A percentile compares a stretch with the other conserved stretches of the same genome.
These are phyloP conservation scores for Penicillium arizonense DNA, from an alignment of 495 filamentous ascomycete species.

Conservation along the genomic window DNA sequence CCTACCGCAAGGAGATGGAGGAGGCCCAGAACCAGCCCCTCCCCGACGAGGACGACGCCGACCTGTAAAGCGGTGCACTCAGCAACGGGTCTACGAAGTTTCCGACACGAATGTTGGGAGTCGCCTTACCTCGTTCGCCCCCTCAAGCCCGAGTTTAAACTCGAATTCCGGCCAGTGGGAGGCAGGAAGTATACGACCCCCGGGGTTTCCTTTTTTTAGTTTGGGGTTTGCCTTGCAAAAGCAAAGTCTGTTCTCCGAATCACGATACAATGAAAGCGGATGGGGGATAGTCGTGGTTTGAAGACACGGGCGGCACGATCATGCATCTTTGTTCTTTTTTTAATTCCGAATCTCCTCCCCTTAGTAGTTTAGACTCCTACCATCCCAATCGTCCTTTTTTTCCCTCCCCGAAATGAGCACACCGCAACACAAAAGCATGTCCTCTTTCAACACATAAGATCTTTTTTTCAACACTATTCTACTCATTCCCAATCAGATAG, in stretches of 20 bases:
- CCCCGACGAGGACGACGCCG: conserved; percentile 91
- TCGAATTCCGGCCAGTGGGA: background rate
- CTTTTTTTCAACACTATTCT: conserved; percentile 2
- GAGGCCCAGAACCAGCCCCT: conserved; percentile 80
- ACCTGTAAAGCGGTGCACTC: conserved; percentile 50
- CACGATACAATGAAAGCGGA: conserved; percentile 47
- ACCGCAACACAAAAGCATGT: conserved; percentile 22
- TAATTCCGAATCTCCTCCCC: conserved; percentile 23
- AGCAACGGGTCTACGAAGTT: conserved; percentile 12
- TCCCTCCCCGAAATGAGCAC: conserved; percentile 15
- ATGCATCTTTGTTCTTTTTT: conserved; percentile 38
- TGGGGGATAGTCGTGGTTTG: conserved; percentile 35
- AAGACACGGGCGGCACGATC: conserved; percentile 38
- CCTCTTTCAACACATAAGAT: conserved; percentile 16
- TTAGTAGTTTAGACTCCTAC: conserved; percentile 47
- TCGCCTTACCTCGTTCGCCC: conserved; percentile 2
- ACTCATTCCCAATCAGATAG: background rate
- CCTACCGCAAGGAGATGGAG: conserved; percentile 88
- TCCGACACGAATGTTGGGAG: conserved; percentile 13
- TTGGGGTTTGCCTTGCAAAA: conserved; percentile 18
- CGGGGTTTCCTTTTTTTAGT: conserved; percentile 10
- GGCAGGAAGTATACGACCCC: conserved; percentile 1
- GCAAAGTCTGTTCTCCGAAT: conserved; percentile 27
- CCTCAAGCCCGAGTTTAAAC: background rate
- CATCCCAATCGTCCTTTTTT: conserved; percentile 37